phyloP scores from a whole-genome alignment of 2,329 filamentous ascomycete genomes.

The Cladobotryum protrusum region DNA sequence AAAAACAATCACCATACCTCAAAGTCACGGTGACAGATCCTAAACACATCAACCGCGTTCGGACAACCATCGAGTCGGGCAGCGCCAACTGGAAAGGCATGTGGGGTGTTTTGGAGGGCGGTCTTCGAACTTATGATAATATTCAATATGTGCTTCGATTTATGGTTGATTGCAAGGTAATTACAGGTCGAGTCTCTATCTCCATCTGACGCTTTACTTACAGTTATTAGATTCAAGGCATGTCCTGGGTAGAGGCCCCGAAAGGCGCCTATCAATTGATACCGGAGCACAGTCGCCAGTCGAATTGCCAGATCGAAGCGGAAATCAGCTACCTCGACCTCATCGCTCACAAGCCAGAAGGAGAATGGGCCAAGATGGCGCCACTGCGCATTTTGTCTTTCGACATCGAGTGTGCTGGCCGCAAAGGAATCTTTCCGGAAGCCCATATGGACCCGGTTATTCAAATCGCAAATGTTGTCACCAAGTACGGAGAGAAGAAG shows the following conservation, averaged over 20 bases:
- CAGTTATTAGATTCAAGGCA: conserved; percentile 64
- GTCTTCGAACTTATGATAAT: conserved; percentile 88
- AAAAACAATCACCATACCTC: conserved; percentile 82
- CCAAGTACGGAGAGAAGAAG: conserved; percentile 88
- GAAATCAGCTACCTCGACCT: conserved; percentile 75
- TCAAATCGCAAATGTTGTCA: conserved; percentile 95
- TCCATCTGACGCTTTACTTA: conserved; percentile 13
- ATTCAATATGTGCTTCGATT: conserved; percentile 93
- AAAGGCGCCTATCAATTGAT: conserved; percentile 68
- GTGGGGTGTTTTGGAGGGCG: conserved; percentile 66
- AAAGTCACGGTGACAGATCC: conserved; percentile 92
- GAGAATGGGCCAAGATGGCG: conserved; percentile 97
- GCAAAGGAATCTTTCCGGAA: conserved; percentile 96
- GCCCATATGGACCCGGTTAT: conserved; percentile 89
- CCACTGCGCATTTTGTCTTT: conserved; percentile 89
- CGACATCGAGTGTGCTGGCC: conserved; percentile 96
- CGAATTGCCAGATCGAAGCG: conserved; percentile 95
- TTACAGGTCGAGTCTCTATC: conserved; percentile 10
- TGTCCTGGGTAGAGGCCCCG: conserved; percentile 94
- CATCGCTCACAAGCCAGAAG: conserved; percentile 79
- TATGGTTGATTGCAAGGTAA: conserved; percentile 91
- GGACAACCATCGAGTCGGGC: conserved; percentile 66
- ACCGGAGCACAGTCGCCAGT: conserved; percentile 61
- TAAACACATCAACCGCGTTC: conserved; percentile 71
- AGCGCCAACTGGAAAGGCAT: conserved; percentile 84